phyloP scores from a whole-genome alignment of 2,329 filamentous ascomycete genomes.

The Fusarium sp. region DNA sequence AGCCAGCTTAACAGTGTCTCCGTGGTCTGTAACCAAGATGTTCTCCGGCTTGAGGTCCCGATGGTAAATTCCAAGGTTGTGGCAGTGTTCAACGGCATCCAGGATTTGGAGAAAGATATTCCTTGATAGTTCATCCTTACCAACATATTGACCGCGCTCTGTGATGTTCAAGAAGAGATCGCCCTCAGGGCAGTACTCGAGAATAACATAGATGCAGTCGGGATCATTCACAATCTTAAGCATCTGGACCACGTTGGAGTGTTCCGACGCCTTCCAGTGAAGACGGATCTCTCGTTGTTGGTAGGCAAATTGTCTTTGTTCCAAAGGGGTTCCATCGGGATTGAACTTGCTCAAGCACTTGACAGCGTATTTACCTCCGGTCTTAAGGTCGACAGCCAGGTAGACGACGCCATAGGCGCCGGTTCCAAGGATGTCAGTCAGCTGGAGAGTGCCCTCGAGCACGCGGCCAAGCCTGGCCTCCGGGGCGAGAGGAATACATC shows the following conservation, averaged over 20 bases:
- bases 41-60: constrained; percentile 98
- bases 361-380: constrained; percentile 86
- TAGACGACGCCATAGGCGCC: constrained; percentile 98
- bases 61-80: constrained; percentile 93
- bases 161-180: constrained; percentile 98
- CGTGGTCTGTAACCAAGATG: constrained; percentile 89
- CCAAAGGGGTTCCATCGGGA: constrained; percentile 75
- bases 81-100: constrained; percentile 96
- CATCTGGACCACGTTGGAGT: constrained; percentile 94
- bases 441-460: constrained; percentile 83
- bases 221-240: constrained; percentile 90
- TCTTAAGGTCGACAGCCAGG: constrained; percentile 85
- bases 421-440: constrained; percentile 87
- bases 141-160: constrained; percentile 90
- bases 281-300: constrained; percentile 93
- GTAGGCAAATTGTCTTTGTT: constrained; percentile 87
- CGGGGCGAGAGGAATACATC: constrained; percentile 71
- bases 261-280: constrained; percentile 88
- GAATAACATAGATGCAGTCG: constrained; percentile 94
- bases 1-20: constrained; percentile 91
- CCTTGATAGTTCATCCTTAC: constrained; percentile 89
- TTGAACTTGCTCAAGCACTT: constrained; percentile 97
- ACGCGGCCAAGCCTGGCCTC: constrained; percentile 89
- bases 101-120: constrained; percentile 93
- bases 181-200: constrained; percentile 97